Evolutionary conservation across 352 stramenopile genomes (phyloP).

Genomic region (Phytophthora hibernalis): DNA sequence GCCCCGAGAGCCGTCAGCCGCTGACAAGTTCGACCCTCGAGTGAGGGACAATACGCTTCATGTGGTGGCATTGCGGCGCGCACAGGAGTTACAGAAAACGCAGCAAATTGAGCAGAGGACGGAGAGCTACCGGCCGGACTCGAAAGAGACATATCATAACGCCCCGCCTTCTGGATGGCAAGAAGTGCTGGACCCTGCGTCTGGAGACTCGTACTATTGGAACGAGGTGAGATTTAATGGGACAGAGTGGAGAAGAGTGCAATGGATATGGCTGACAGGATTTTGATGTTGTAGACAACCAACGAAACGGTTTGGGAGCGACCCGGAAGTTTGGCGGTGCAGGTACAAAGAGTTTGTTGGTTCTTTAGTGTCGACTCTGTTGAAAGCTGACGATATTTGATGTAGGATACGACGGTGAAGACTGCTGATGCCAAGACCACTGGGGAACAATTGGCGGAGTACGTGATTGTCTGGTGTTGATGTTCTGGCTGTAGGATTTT

Average conservation of each 20-base stretch:
- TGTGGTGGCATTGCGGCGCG: constrained; percentile 53
- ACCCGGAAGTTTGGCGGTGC: constrained; percentile 28
- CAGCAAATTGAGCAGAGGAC: constrained; percentile 27
- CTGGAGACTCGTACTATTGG: constrained; percentile 80
- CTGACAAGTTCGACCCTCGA: constrained; percentile 45
- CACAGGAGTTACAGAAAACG: constrained; percentile 50
- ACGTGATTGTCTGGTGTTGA: background rate
- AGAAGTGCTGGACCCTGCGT: constrained; percentile 52
- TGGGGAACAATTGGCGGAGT: constrained; percentile 26
- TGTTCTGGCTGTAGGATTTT: background rate
- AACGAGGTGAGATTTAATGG: constrained; percentile 59
- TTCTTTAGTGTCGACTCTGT: background rate
- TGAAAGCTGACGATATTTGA: background rate
- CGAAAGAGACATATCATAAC: constrained; percentile 23
- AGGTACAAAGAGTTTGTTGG: background rate
- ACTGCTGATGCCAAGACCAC: constrained; percentile 12
- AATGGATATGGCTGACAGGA: background rate
- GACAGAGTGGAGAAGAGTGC: background rate
- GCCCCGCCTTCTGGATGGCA: constrained; percentile 60
- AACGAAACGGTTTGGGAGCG: constrained; percentile 84
- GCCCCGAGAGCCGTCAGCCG: constrained; percentile 21
- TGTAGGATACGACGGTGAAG: constrained; percentile 2
- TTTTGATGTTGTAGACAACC: constrained; percentile 51
- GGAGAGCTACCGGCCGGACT: constrained; percentile 24
- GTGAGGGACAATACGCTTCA: constrained; percentile 84